Conservation (phyloP, 495 filamentous ascomycete genomes). For the Lophium mytilinum region DNA sequence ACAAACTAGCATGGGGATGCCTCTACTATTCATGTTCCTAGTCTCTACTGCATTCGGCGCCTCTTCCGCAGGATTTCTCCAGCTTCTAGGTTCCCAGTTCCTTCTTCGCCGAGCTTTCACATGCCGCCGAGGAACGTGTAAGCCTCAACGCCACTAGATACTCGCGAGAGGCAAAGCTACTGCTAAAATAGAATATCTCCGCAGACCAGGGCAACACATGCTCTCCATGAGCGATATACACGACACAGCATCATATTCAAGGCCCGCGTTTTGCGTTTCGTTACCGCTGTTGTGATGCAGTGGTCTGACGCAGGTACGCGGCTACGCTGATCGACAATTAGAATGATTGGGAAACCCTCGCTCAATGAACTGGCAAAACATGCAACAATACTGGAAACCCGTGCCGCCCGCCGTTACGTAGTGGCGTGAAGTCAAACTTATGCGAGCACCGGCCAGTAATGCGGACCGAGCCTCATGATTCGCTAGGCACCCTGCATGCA, state of each 20-base stretch:
- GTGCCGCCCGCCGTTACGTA: neutral
- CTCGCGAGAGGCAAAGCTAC: neutral
- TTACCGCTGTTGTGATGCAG: neutral
- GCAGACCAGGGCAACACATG: neutral
- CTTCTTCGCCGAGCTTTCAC: neutral
- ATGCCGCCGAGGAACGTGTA: conserved; percentile 15
- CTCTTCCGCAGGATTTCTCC: neutral
- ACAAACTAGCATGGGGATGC: too few relatives aligned
- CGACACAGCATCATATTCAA: neutral
- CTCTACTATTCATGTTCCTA: neutral
- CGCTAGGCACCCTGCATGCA: neutral
- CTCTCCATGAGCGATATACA: neutral
- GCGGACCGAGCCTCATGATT: neutral
- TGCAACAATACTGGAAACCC: neutral
- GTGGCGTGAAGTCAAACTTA: neutral
- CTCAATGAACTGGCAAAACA: neutral
- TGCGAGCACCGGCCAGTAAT: neutral
- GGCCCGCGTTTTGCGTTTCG: neutral
- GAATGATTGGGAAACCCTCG: neutral
- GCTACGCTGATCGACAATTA: neutral
- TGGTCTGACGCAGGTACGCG: neutral
- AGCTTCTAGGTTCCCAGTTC: neutral
- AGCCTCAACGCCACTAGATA: neutral
- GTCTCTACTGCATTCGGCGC: neutral
- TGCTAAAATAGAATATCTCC: neutral